These are phyloP conservation scores for Lomentospora prolificans DNA, from an alignment of 2,329 filamentous ascomycete genomes.

Conservation along the genomic window DNA sequence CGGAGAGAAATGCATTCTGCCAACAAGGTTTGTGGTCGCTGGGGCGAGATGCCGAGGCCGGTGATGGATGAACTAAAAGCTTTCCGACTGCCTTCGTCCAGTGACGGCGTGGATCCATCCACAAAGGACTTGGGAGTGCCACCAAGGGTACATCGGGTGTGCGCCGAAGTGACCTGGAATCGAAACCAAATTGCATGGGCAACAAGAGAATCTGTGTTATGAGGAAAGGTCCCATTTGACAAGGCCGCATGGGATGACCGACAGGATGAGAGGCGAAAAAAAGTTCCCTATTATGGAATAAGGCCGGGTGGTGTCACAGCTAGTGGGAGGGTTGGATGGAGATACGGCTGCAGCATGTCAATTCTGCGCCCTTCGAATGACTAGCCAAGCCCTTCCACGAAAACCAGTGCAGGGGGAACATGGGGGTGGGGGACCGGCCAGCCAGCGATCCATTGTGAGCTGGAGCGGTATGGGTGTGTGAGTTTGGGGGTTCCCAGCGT, in stretches of 20 bases:
- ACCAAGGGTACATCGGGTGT: not conserved
- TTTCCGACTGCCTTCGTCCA: not conserved
- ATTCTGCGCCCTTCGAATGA: constrained; percentile 29
- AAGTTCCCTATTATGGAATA: constrained; percentile 3
- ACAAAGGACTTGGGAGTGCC: not conserved
- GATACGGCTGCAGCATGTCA: constrained; percentile 19
- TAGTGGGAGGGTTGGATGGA: not conserved
- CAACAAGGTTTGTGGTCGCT: not conserved
- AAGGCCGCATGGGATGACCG: constrained; percentile 10
- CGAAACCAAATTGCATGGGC: not conserved
- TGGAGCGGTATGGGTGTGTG: not conserved
- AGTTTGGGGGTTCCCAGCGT: not conserved
- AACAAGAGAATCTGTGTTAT: not conserved
- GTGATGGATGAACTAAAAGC: not conserved
- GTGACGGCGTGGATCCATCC: not conserved
- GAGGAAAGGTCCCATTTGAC: constrained; percentile 2
- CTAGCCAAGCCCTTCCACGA: constrained; percentile 8
- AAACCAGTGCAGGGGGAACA: not conserved
- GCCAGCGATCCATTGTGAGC: too few species aligned
- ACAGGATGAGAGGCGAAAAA: constrained; percentile 12
- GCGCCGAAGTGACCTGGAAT: not conserved
- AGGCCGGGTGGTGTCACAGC: not conserved
- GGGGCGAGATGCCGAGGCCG: not conserved
- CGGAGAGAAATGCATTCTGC: not conserved
- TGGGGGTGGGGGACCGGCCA: not conserved